phyloP scores from a whole-genome alignment of 2,329 filamentous ascomycete genomes.

The Myriosclerotinia curreyana region DNA sequence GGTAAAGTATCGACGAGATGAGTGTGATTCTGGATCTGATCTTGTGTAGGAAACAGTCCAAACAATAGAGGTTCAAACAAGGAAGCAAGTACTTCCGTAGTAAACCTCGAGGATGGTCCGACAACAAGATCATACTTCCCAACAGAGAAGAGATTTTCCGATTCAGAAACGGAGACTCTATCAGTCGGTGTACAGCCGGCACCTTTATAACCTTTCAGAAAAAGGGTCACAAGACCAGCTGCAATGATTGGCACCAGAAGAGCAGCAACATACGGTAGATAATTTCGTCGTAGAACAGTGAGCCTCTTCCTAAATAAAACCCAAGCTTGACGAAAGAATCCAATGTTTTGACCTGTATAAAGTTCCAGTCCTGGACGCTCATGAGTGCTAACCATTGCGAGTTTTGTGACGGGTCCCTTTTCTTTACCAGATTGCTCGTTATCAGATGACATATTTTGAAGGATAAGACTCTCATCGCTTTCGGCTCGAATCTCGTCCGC shows the following conservation, averaged over 20 bases:
- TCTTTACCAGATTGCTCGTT: constrained; percentile 27
- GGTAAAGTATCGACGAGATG: constrained; percentile 57
- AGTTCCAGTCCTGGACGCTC: constrained; percentile 48
- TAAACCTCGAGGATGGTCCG: constrained; percentile 47
- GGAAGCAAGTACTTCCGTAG: constrained; percentile 29
- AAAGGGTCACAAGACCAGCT: constrained; percentile 74
- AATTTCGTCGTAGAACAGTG: constrained; percentile 75
- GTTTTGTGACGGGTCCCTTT: constrained; percentile 33
- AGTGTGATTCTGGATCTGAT: constrained; percentile 26
- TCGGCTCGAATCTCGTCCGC: constrained; percentile 73
- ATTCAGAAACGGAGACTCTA: constrained; percentile 44
- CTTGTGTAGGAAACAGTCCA: constrained; percentile 27
- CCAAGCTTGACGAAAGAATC: constrained; percentile 65
- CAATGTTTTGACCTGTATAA: constrained; percentile 65
- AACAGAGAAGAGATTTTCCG: constrained; percentile 32
- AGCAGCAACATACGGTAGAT: constrained; percentile 70
- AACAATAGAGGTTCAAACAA: constrained; percentile 31
- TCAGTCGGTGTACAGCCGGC: constrained; percentile 52
- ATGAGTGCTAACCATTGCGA: constrained; percentile 17
- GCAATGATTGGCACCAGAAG: constrained; percentile 76
- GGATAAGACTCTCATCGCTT: constrained; percentile 29
- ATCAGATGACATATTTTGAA: constrained; percentile 18
- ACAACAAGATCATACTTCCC: constrained; percentile 38
- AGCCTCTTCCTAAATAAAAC: constrained; percentile 76
- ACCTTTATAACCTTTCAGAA: constrained; percentile 57